Base-by-base conservation (phyloP, 2,329 filamentous ascomycete species). In the Fusarium goolgardi region DNA sequence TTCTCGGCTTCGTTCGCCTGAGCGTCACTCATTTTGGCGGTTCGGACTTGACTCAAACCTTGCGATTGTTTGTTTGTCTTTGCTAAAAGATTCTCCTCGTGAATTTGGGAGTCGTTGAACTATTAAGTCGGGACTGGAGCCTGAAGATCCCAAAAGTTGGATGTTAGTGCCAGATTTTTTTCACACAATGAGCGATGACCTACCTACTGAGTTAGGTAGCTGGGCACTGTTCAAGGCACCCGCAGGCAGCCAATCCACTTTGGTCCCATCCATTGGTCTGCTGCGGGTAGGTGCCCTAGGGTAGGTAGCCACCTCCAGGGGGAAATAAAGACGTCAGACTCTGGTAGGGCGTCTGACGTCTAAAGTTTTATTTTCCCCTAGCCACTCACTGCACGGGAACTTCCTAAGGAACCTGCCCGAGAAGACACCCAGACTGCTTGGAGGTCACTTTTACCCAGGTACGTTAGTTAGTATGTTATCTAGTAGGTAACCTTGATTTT, bases 1-100 rank as follows among this genome's bases (percentile, higher is more conserved):
- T 98, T 98, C 88, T 99, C 96, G 75, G 95, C 95, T 83, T 98
- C 96, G 84, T 91, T 94, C 80, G 89, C 88, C 83, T 93, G 89
- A 77, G 90, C 85, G 83, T 94, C 90, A 85, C 91, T 94, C 93
- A 97, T 97, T 76, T 83, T 94, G 87, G 80, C 67, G 69, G 71
- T 70, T 64, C 61, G 59, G 67, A 56, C 60, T 62, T 59, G 69
- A 60, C 44, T 60, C 57, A 43, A 66, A 60, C 69, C 46, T 63
- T 67, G 63, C 66, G 70, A 61, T 68, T 66, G 67, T 20, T 51
- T 50, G 59, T 63, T 61, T 47, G 43, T 53, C 62, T 67, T 60
- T 35, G 41, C 35, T 55, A 62, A 32, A 40, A 32, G 44, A 31
- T 37, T 55, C 41, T 46, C 57, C 66, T 74, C 72, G 72, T 69